Evolutionary conservation across 352 stramenopile genomes (phyloP).

Genomic region (Phytophthora constricta): DNA sequence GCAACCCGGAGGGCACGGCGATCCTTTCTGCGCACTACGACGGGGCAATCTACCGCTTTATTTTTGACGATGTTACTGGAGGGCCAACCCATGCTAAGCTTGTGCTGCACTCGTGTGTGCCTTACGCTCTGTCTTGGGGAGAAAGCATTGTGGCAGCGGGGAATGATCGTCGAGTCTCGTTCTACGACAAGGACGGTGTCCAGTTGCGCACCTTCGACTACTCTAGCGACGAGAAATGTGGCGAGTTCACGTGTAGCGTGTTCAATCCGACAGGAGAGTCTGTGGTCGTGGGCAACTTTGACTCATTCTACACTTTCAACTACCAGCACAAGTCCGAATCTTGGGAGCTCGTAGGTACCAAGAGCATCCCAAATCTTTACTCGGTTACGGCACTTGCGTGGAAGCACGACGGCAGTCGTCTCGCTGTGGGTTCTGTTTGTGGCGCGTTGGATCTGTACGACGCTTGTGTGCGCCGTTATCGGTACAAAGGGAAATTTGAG

Average conservation of each 20-base stretch:
- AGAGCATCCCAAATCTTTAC: slow-evolving; percentile 93
- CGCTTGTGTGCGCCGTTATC: slow-evolving; percentile 89
- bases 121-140: slow-evolving; percentile 93
- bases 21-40: slow-evolving; percentile 93
- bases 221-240: slow-evolving; percentile 78
- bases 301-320: slow-evolving; percentile 92
- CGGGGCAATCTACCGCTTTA: slow-evolving; percentile 92
- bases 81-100: slow-evolving; percentile 88
- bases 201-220: slow-evolving; percentile 92
- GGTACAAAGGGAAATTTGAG: slow-evolving; percentile 96
- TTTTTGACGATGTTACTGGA: slow-evolving; percentile 90
- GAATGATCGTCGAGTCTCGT: slow-evolving; percentile 91
- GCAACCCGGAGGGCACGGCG: slow-evolving; percentile 85
- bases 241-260: slow-evolving; percentile 80
- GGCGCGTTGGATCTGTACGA: slow-evolving; percentile 94
- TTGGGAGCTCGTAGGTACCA: slow-evolving; percentile 86
- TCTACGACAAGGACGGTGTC: slow-evolving; percentile 92
- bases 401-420: slow-evolving; percentile 90
- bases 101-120: slow-evolving; percentile 85
- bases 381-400: slow-evolving; percentile 92
- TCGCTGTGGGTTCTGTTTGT: slow-evolving; percentile 92
- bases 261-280: slow-evolving; percentile 94
- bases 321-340: slow-evolving; percentile 85
- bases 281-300: slow-evolving; percentile 94
- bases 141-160: slow-evolving; percentile 91